Percentiles rank a stretch among this genome's conserved stretches.
phyloP scores from a whole-genome alignment of 176 grass and related monocot genomes.

The Cymbopogon citratus region DNA sequence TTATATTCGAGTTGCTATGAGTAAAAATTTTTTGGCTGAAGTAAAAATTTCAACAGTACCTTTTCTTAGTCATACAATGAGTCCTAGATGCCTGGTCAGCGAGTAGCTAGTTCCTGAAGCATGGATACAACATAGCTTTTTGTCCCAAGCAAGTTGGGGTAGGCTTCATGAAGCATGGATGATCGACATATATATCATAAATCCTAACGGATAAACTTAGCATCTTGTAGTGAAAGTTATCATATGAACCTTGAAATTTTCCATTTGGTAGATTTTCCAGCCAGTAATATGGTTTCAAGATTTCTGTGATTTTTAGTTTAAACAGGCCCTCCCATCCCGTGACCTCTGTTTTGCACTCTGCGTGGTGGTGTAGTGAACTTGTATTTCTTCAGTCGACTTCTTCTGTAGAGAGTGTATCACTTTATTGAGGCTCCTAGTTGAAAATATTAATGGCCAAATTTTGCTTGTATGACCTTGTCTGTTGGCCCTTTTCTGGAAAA shows the following conservation, averaged over 20 bases:
- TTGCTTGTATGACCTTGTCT: conserved; percentile 13
- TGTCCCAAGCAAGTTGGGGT: too few relatives aligned
- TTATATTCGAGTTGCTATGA: neutral
- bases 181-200: neutral
- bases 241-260: neutral
- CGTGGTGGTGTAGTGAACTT: neutral
- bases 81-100: neutral
- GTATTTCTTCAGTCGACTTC: neutral
- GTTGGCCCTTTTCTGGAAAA: neutral
- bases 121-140: too few relatives aligned
- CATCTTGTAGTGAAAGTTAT: neutral
- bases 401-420: neutral
- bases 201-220: neutral
- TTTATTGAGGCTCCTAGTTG: neutral
- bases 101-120: neutral
- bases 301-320: neutral
- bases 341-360: neutral
- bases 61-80: neutral
- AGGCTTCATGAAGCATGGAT: neutral
- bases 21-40: neutral
- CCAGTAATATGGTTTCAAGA: neutral
- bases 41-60: neutral
- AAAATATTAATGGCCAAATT: neutral
- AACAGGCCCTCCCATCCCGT: neutral
- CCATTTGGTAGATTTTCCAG: neutral